Base-by-base conservation (phyloP, 305 asterid genomes). In the Fraxinus sp. region DNA sequence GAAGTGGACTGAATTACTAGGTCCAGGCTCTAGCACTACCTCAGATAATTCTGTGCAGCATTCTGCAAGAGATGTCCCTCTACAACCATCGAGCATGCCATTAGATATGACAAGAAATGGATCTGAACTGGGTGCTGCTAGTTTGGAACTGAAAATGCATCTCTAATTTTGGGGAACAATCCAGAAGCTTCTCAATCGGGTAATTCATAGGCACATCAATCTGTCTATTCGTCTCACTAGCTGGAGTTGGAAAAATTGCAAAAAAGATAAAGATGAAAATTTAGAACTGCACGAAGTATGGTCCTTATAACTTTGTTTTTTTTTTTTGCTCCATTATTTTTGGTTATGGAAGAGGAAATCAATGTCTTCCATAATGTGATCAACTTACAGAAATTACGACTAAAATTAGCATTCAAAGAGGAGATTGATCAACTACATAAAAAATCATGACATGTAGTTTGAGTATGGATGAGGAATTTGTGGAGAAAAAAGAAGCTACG, bases 371-470 rank as follows among this genome's bases (percentile, higher is more conserved):
- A 24, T 24, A 24, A 24, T 36, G 39, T 36, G 8, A 36, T 36
- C 39, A 36, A 36, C 41, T 76, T 88, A 84, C 81, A 93, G 94
- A 88, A 88, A 83, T 72, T 59, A 73, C 86, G 70, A 75, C 78
- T 83, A 2, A 79, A 79, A 78, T 79, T 83, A 83, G 89, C 83
- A 62, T 82, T 88, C 75, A 85, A 86, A 77, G 83, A 84, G 36
- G 95, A 90, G 86, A 76, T 90, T 22, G 87, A 77, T 44, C 80
- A 79, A 86, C 75, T 90, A 68, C 81, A 33, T 4, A 90, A 91
- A 90, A 81, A 93, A 94, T 88, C 3, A 88, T 71, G 91, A 88
- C 64, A 1, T 33, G 78, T 57, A 84, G 80, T 87, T 90, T 79
- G 77, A 78, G 86, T 35, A 88, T 89, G 33, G 93, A 89, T 73